A percentile compares a stretch with the other conserved stretches of the same genome.
These are phyloP conservation scores for Raffaelea albimanens DNA, from an alignment of 2,329 filamentous ascomycete species.

Conservation along the genomic window DNA sequence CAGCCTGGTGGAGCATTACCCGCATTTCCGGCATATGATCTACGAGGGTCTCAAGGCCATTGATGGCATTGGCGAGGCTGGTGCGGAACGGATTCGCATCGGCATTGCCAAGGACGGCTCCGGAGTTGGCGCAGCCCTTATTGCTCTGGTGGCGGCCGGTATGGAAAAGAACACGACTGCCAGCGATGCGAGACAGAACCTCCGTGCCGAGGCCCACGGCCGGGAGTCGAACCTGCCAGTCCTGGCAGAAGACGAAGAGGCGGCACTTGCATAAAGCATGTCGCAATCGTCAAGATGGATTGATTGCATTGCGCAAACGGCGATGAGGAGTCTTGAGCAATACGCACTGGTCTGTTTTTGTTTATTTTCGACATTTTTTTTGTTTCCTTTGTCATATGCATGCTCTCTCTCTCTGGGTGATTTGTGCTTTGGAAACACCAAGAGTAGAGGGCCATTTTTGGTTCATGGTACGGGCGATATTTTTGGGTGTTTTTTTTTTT, in stretches of 20 bases:
- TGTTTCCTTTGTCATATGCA: constrained; percentile 1
- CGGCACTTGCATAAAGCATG: no score
- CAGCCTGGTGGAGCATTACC: constrained; percentile 91
- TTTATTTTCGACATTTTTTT: constrained; percentile 1
- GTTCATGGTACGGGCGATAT: no score
- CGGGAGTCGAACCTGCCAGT: constrained; percentile 22
- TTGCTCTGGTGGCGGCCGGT: constrained; percentile 76
- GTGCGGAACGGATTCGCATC: constrained; percentile 81
- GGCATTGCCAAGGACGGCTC: constrained; percentile 96
- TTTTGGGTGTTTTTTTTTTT: background rate
- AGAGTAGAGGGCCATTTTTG: background rate
- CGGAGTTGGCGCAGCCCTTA: constrained; percentile 89
- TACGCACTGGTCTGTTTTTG: no score
- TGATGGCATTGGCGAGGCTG: constrained; percentile 64
- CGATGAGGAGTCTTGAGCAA: no score
- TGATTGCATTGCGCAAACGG: no score
- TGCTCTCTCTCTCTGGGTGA: background rate
- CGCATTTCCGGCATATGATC: constrained; percentile 81
- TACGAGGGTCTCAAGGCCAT: constrained; percentile 71
- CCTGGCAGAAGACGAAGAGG: constrained; percentile 17
- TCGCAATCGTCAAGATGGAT: no score
- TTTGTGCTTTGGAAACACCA: background rate
- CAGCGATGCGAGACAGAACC: constrained; percentile 29
- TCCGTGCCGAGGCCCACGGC: constrained; percentile 24
- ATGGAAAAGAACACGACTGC: constrained; percentile 38